Evolutionary conservation across 345 rosid species (phyloP), one percentile per base, ranked within the genome.

Genomic region (Balakata baccata): DNA sequence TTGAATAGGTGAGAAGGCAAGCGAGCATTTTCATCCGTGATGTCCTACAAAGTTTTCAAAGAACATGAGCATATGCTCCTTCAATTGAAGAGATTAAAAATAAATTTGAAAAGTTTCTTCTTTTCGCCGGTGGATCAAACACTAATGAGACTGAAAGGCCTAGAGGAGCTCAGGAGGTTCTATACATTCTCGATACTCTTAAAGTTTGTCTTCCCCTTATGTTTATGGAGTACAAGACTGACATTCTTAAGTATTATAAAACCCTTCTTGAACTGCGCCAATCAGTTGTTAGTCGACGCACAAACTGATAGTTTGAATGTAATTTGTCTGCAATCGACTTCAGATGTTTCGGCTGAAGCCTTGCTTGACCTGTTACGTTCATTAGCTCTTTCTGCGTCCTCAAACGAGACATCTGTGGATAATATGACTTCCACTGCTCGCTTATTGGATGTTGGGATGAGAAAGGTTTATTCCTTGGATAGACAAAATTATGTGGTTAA

Each of bases 151-250:
- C 69, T 9, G 96, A 92, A 78, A 89, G 84, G 69, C 78, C 89
- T 3, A 86, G 73, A 78, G 97, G 96, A 75, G 99, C 94, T 50
- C 90, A 86, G 78, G 94, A 89, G 78, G 90, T 92, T 64, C 83
- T 95, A 10, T 80, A 83, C 76, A 56, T 91, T 79, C 79, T 95
- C 16, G 90, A 85, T 45, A 84, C 94, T 59, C 80, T 95, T 11
- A 92, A 87, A 81, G 97, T 89, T 68, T 89, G 91, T 76, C 86
- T 95, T 78, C 92, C 98, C 38, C 81, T 85, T 76, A 80, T 95
- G 92, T 84, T 92, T 3, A 73, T 63, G 74, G 87, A 88, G 75
- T 82, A 78, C 81, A 80, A 79, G 39, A 80, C 88, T 74, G 56
- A 66, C 20, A 65, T 89, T 67, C 86, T 95, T 22, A 86, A 87